A percentile compares a stretch with the other conserved stretches of the same genome.
Evolutionary conservation across 2,329 filamentous ascomycete genomes (phyloP).

Genomic region (Calonectria hongkongensis): DNA sequence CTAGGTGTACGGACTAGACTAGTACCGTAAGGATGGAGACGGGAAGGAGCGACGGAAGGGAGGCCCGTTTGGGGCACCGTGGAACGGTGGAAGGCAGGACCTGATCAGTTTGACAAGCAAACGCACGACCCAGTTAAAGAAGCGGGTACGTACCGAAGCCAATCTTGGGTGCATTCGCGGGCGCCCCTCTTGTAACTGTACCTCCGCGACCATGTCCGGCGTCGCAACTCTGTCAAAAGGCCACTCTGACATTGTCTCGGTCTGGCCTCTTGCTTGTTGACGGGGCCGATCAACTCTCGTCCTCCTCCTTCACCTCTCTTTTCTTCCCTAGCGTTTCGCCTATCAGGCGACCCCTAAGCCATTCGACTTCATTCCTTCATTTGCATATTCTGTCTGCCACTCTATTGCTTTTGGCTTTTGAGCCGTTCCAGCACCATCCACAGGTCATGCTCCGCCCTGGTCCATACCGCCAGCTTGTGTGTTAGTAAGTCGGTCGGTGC

Average conservation of each 20-base stretch:
- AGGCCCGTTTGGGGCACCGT: constrained; percentile 25
- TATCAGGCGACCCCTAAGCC: constrained; percentile 14
- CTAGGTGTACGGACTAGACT: not conserved
- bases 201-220: constrained; percentile 20
- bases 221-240: constrained; percentile 34
- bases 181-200: constrained; percentile 29
- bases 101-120: constrained; percentile 14
- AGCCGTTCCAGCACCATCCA: constrained; percentile 17
- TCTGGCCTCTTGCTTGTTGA: constrained; percentile 23
- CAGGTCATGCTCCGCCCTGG: constrained; percentile 14
- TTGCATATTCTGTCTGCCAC: not conserved
- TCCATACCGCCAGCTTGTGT: constrained; percentile 30
- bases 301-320: constrained; percentile 34
- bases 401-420: constrained; percentile 15
- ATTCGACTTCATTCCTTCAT: constrained; percentile 23
- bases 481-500: constrained; percentile 39
- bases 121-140: constrained; percentile 29
- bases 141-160: constrained; percentile 40
- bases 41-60: constrained; percentile 17
- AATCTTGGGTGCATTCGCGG: constrained; percentile 11
- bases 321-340: constrained; percentile 9
- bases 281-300: constrained; percentile 29
- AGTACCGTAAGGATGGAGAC: constrained; percentile 16
- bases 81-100: constrained; percentile 10
- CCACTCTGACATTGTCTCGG: constrained; percentile 40